Base-by-base conservation (phyloP, 2,329 filamentous ascomycete genomes). In the Plenodomus tracheiphilus region DNA sequence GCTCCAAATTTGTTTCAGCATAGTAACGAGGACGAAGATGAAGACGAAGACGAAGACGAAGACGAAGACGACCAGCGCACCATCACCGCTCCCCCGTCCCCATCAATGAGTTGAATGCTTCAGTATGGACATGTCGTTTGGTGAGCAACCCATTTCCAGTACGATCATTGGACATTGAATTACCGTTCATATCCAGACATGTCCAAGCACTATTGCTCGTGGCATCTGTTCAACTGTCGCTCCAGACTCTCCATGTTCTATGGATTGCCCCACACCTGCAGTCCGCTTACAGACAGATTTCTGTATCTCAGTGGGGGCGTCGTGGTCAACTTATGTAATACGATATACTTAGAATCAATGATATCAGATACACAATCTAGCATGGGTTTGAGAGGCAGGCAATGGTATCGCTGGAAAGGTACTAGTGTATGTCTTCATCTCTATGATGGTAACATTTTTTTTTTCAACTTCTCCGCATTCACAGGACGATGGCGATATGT, bases 51-150 rank as follows among this genome's bases (percentile, higher is more conserved):
- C 19, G 50, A 59, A 11, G 54, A 65, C 28, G 56, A 62, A 11
- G 62, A 62, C 20, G 62, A 61, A 28, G 68, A 71, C 50, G 69
- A 72, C 44, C 58, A 68, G 37, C 66, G 69, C 32, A 72, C 69
- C 5, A 56, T 72, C 45, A 71, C 69, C 15, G 69, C 68, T 47
- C 67, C 69, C 9, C 69, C 69, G 34, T 72, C 69, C 9, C 69
- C 69, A 47, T 62, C 65, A 46, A 63, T 62, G 5, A 58, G 55
- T 47, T 71, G 54, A 57, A 37, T 19, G 16, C 8, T 18, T 20
- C 32, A 15, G 13, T 5, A 15, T 7, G 15, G 15, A 6, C 32
- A 18, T 37, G 25, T 19, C 13, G 38, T 41, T 4, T 4, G 4
- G 6, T 11, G 8, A 6, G 28, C 28, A 15, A 32, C 7, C 13